Evolutionary conservation across 2,329 filamentous ascomycete genomes (phyloP).

Genomic region (Davidsoniella neocaledoniae): DNA sequence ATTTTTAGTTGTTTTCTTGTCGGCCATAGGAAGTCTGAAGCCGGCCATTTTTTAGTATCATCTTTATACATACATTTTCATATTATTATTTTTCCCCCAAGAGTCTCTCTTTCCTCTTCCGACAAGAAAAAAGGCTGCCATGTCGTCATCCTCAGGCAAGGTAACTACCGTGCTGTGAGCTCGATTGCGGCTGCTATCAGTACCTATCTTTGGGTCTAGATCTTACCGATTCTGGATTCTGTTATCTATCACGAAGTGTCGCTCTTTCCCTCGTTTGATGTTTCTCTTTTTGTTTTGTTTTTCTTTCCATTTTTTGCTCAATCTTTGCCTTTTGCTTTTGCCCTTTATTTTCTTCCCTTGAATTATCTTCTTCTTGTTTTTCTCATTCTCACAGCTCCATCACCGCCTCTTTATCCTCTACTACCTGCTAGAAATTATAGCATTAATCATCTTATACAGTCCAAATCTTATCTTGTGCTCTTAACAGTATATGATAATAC

Average conservation of each 20-base stretch:
- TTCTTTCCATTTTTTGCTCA: not conserved
- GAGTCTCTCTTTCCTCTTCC: too few species aligned
- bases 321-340: not conserved
- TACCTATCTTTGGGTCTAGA: not conserved
- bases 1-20: too few species aligned
- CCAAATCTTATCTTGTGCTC: not conserved
- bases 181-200: too few species aligned
- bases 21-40: too few species aligned
- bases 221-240: not conserved
- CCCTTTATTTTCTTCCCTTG: not conserved
- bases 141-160: too few species aligned
- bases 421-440: not conserved
- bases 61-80: too few species aligned
- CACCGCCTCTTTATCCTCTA: not conserved
- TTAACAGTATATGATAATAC: not conserved
- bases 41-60: too few species aligned
- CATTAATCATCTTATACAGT: not conserved
- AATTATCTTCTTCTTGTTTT: not conserved
- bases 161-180: too few species aligned
- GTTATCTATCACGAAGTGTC: not conserved
- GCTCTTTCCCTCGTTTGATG: not conserved
- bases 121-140: too few species aligned
- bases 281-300: not conserved
- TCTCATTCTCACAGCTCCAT: not conserved
- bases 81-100: too few species aligned